Evolutionary conservation across 176 grass and related monocot species (phyloP), one percentile per base, ranked within the genome.

Genomic region (Cymbopogon citratus): DNA sequence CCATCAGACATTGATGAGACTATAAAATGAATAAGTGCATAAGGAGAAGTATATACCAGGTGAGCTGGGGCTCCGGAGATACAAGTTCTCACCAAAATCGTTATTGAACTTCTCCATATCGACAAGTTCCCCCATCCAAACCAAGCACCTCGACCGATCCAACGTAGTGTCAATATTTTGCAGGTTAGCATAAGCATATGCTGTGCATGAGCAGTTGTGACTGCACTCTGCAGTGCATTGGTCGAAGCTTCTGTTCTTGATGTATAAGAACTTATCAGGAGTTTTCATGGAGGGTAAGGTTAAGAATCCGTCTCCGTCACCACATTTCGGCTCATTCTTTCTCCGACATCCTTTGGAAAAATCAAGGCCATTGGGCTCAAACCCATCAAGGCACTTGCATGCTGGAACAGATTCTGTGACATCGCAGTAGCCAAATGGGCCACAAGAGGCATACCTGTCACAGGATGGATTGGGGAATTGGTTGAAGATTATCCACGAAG

Each of bases 311-410:
- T 71, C 65, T 21, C 13, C 33, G 0, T 3, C 14, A 2, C 54
- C 56, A 5, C 86, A 87, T 57, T 26, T 65, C 19, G 72, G 12
- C 19, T 34, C 44, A 3, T 80, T 77, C 65, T 61, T 88, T 43
- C 82, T 88, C 38, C 21, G 69, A 36, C 93, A 95, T 1, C 93
- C 90, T 40, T 41, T 73, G 1, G 85, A 86, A 43, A 71, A 35
- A 60, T 84, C 33, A 41, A 45, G 51, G 73, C 80, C 26, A 18
- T 77, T 9, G 51, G 82, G 77, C 19, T 81, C 67, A 43, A 88
- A 95, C 14, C 93, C 93, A 13, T 34, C 1, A 13, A 92, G 73
- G 67, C 93, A 95, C 19, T 25, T 73, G 73, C 93, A 95, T 12
- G 72, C 27, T 31, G 60, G 68, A 34, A 49, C 39, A 1, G 25